Percentiles rank a stretch among this genome's conserved stretches.
phyloP scores from a whole-genome alignment of 1,284 basidiomycete genomes.

The Neotropicomus parvogracilis region DNA sequence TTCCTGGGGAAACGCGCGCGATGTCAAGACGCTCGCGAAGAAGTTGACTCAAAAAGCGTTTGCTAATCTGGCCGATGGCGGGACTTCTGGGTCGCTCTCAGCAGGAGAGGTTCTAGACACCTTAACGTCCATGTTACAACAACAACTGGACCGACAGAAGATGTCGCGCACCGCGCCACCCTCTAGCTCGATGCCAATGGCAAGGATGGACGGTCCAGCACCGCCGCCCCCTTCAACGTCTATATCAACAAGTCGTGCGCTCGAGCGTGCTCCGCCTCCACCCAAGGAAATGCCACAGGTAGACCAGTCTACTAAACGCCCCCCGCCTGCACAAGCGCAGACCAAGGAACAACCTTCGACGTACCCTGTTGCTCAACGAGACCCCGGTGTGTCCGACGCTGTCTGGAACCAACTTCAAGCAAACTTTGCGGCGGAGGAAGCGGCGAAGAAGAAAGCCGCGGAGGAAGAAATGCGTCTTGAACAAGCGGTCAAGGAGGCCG shows the following conservation, averaged over 20 bases:
- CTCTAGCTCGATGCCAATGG: constrained; percentile 18
- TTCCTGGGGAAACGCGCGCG: constrained; percentile 64
- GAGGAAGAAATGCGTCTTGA: constrained; percentile 30
- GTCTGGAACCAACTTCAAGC: constrained; percentile 45
- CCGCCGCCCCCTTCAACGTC: constrained; percentile 25
- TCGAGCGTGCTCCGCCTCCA: constrained; percentile 11
- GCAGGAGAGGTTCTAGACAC: constrained; percentile 18
- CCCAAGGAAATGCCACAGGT: background rate
- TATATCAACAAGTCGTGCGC: constrained; percentile 23
- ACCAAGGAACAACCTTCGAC: background rate
- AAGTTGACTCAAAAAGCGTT: constrained; percentile 40
- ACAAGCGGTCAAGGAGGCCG: constrained; percentile 9
- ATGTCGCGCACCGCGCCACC: background rate
- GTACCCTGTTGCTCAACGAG: constrained; percentile 29
- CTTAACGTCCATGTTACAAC: constrained; percentile 22
- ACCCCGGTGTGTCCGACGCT: constrained; percentile 45
- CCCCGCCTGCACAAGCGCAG: background rate
- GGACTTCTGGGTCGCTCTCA: constrained; percentile 18
- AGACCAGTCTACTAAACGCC: background rate
- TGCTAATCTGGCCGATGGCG: constrained; percentile 21
- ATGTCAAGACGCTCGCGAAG: constrained; percentile 52
- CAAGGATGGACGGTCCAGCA: constrained; percentile 19
- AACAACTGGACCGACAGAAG: constrained; percentile 20
- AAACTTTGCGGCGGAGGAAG: constrained; percentile 35
- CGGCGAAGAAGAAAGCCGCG: constrained; percentile 18